Conservation (phyloP, 345 rosid genomes). For the Arabidopsis thaliana region DNA sequence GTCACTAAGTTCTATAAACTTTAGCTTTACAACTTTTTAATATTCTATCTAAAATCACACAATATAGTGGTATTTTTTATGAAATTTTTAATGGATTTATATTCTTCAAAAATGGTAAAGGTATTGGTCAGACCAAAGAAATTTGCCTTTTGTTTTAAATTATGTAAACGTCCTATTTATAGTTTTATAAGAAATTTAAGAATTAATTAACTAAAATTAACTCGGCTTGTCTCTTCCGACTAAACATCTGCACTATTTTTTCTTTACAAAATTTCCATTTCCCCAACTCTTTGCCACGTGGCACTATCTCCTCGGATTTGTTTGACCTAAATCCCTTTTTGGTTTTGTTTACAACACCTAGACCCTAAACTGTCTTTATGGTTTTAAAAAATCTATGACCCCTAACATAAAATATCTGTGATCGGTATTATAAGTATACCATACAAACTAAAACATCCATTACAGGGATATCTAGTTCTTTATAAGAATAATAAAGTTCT, state of each 20-base stretch:
- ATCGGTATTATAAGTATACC: not conserved
- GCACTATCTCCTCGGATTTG: not conserved
- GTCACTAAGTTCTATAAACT: constrained; percentile 40
- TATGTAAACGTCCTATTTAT: no score
- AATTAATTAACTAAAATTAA: not conserved
- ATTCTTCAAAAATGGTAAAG: constrained; percentile 19
- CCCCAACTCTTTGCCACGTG: constrained; percentile 12
- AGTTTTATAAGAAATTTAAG: no score
- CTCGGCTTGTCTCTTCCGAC: constrained; percentile 33
- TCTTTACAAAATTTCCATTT: not conserved
- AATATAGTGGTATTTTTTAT: constrained; percentile 22
- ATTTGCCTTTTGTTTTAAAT: constrained; percentile 9
- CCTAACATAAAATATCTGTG: not conserved
- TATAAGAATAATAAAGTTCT: no score
- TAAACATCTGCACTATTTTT: constrained; percentile 19
- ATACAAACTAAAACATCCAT: not conserved
- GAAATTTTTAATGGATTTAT: constrained; percentile 5
- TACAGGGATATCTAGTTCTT: no score
- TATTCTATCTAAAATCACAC: not conserved
- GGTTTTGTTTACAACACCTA: not conserved
- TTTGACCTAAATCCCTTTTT: not conserved
- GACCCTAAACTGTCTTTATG: constrained; percentile 1
- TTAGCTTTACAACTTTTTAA: constrained; percentile 29
- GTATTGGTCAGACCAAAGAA: constrained; percentile 17
- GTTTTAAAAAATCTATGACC: not conserved